Evolutionary conservation across 78 protist genomes (phyloP), one percentile per base, ranked within the genome.

Genomic region (Chrysochromulina tobinii): DNA sequence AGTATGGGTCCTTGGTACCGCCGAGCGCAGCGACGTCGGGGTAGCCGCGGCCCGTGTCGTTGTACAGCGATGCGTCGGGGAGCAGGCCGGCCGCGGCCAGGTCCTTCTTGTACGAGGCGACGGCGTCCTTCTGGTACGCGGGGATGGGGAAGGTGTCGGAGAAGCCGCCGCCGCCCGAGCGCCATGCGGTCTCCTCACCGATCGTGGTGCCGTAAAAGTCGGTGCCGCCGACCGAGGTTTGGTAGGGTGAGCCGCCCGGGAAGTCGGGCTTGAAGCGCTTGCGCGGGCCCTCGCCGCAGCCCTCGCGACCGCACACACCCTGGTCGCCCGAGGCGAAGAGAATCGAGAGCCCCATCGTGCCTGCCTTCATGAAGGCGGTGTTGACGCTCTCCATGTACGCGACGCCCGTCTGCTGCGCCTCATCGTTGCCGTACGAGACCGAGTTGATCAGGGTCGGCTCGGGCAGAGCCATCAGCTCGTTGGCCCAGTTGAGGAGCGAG

Each of bases 191-290:
- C 48, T 55, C 61, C 14, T 83, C 88, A 61, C 89, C 89, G n/a
- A 54, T 5, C 51, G 11, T 69, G 57, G 38, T 1, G 9, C 8
- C 27, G 58, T 7, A 67, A 9, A 77, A 25, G 20, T 18, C 81
- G 11, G 93, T 90, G n/a, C 68, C 93, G 54, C 93, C 93, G 57
- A 91, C 93, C 23, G 81, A 48, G n/a, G 93, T 91, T 54, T 87
- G 61, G 67, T 87, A 92, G 7, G 94, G 94, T 20, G 90, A 75
- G 18, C 66, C 57, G 17, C 68, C 61, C 20, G 94, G 94, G 77
- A 57, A 92, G 59, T 55, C 81, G 55, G 94, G 94, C 3, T 87
- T 2, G 90, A 87, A 87, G 38, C 38, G 38, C 79, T n/a, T 11
- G n/a, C 12, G 18, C 55, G 6, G 8, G 77, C 0, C 0, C 61